phyloP scores from a whole-genome alignment of 345 rosid genomes.

The Rhodomyrtus tomentosa region DNA sequence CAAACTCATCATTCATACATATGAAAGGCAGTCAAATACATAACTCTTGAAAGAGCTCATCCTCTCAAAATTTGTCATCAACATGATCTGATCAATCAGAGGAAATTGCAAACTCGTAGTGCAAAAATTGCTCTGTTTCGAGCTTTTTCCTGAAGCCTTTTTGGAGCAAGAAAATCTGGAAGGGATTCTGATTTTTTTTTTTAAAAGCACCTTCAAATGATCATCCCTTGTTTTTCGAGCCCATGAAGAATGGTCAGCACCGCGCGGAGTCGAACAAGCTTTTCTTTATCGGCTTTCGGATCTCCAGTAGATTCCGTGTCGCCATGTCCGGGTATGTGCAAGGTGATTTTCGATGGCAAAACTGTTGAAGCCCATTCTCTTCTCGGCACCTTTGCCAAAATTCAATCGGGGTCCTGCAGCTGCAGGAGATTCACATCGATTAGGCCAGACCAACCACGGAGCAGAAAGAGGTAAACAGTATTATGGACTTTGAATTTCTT shows the following conservation, averaged over 20 bases:
- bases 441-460: not conserved
- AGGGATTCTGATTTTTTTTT: too few relatives aligned
- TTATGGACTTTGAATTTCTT: constrained; percentile 33
- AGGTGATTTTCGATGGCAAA: constrained; percentile 34
- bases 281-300: constrained; percentile 67
- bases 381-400: constrained; percentile 27
- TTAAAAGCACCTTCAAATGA: constrained; percentile 3
- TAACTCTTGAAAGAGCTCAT: not conserved
- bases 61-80: not conserved
- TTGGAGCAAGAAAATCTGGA: not conserved
- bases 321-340: constrained; percentile 43
- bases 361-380: constrained; percentile 28
- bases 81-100: not conserved
- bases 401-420: constrained; percentile 24
- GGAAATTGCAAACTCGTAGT: not conserved
- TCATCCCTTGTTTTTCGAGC: constrained; percentile 36
- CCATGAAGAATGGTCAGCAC: constrained; percentile 41
- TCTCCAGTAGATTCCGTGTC: constrained; percentile 39
- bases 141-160: not conserved
- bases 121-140: not conserved
- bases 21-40: too few relatives aligned
- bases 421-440: constrained; percentile 2
- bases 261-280: constrained; percentile 74
- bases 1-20: too few relatives aligned
- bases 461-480: not conserved